Conservation (phyloP, 1,284 basidiomycete genomes). For the Ustilago cynodontis region DNA sequence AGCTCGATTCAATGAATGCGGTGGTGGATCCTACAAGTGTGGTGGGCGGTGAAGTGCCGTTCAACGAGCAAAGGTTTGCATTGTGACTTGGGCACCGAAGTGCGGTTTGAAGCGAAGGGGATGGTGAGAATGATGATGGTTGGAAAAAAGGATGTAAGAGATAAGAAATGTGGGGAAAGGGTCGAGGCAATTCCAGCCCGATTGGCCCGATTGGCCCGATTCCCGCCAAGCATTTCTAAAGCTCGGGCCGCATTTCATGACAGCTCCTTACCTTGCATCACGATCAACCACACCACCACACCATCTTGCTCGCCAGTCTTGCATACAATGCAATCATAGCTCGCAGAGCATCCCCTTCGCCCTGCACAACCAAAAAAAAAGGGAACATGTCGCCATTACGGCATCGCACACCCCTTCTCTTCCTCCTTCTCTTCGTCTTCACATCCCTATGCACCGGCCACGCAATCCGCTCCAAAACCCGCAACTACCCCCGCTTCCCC, state of each 20-base stretch:
- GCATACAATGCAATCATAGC: background rate
- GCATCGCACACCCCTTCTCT: background rate
- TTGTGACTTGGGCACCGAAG: background rate
- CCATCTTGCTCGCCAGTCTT: background rate
- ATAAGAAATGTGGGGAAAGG: no score
- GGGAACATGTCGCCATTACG: no score
- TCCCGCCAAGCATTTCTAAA: background rate
- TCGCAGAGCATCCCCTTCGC: no score
- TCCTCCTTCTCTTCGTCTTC: background rate
- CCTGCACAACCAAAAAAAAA: no score
- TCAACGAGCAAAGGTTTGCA: background rate
- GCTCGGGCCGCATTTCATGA: no score
- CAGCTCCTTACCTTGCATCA: background rate
- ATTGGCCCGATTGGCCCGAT: background rate
- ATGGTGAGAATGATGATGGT: no score
- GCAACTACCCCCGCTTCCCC: slow-evolving; percentile 28
- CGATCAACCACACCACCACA: background rate
- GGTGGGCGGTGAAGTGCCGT: no score
- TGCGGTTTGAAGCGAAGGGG: background rate
- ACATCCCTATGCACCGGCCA: slow-evolving; percentile 11
- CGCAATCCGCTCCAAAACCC: slow-evolving; percentile 27
- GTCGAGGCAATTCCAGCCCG: background rate
- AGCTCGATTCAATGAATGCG: background rate
- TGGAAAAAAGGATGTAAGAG: no score
- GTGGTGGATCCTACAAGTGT: no score